Evolutionary conservation across 2,329 filamentous ascomycete species (phyloP), one percentile per base, ranked within the genome.

Genomic region (Exophiala sideris): DNA sequence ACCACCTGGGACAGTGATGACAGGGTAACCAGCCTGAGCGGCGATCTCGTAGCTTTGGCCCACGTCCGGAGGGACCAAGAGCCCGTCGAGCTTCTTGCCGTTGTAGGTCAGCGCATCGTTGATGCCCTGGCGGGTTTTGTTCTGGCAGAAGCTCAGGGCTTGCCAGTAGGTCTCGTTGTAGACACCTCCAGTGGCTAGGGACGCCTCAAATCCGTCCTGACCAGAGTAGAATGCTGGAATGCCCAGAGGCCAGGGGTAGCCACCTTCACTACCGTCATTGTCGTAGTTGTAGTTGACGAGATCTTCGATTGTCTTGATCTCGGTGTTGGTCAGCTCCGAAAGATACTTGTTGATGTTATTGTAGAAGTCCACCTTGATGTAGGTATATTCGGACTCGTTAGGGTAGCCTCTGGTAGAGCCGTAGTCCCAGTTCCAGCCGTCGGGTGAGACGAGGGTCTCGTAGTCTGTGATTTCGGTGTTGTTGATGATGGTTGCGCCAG

Each of bases 401-500:
- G 83, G 72, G 62, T 74, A 83, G 5, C 52, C 52, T 14, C 52
- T 39, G 8, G 52, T 55, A 5, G 71, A 76, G 11, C 86, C 85
- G 58, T 82, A 86, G 63, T 87, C 85, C 79, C 87, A 91, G 68
- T 90, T 76, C 86, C 86, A 91, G n/a, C 85, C 84, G 45, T 79
- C 67, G 0, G 82, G 84, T 32, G 79, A 80, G 10, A 90, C 78
- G 20, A 88, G 80, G 0, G 72, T 80, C 64, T 84, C 68, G 62
- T 82, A 79, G 65, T 82, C 74, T 18, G 82, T 81, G 1, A 91
- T 76, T 65, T 91, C 87, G 0, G 85, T 88, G 21, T 78, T 78
- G 64, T 89, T 88, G 64, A 89, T 73, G 38, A 91, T 76, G 1
- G 77, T 85, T 0, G 85, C 87, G 1, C 88, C 87, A 0, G 83